Evolutionary conservation across 441 rosid genomes (phyloP).

Genomic region (Adansonia grandidieri): DNA sequence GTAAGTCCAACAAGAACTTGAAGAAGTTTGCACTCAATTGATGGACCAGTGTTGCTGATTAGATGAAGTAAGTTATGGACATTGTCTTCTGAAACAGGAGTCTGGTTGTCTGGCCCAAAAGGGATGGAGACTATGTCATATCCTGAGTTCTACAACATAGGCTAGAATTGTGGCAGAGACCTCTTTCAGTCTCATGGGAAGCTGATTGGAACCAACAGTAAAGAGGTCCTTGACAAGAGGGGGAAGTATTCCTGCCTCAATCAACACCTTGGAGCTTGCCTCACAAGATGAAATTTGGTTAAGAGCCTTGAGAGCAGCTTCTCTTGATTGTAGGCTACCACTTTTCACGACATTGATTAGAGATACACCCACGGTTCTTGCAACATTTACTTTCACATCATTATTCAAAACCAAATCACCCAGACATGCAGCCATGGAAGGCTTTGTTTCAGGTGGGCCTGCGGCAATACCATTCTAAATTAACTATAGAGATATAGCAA

Average conservation of each 20-base stretch:
- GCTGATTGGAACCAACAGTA: slow-evolving; percentile 69
- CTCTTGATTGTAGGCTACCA: slow-evolving; percentile 63
- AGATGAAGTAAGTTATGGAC: slow-evolving; percentile 80
- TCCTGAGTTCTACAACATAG: slow-evolving; percentile 75
- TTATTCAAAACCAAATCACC: slow-evolving; percentile 79
- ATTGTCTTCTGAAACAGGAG: slow-evolving; percentile 81
- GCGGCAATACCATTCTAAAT: slow-evolving; percentile 42
- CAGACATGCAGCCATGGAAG: slow-evolving; percentile 82
- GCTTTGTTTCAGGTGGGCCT: slow-evolving; percentile 83
- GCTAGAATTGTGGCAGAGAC: slow-evolving; percentile 92
- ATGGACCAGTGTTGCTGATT: slow-evolving; percentile 95
- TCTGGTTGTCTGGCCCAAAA: slow-evolving; percentile 69
- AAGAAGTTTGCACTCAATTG: slow-evolving; percentile 90
- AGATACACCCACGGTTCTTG: slow-evolving; percentile 77
- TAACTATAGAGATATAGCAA: slow-evolving; percentile 16
- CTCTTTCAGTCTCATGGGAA: slow-evolving; percentile 86
- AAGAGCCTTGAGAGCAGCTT: slow-evolving; percentile 85
- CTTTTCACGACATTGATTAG: slow-evolving; percentile 77
- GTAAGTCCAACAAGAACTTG: slow-evolving; percentile 97
- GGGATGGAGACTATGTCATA: slow-evolving; percentile 62
- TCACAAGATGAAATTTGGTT: slow-evolving; percentile 83
- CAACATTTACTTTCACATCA: slow-evolving; percentile 80
- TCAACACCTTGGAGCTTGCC: slow-evolving; percentile 77
- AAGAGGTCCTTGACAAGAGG: slow-evolving; percentile 82
- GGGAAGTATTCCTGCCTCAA: slow-evolving; percentile 80